Conservation (phyloP, 2,329 filamentous ascomycete genomes). For the Fusarium sp. region DNA sequence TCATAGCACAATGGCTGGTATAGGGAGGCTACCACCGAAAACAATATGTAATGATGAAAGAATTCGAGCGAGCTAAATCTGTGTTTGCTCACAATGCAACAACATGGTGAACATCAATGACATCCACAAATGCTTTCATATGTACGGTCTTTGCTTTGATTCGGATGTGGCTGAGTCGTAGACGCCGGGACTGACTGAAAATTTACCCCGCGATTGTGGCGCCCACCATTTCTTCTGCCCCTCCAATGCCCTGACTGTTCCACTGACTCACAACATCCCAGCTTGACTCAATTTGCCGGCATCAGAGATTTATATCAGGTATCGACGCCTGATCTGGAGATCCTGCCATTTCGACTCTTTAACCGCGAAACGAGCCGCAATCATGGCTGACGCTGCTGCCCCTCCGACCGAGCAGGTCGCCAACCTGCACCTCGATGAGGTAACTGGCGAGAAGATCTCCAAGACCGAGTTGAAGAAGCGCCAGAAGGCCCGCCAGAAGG, state of each 20-base stretch:
- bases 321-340: conserved; percentile 25
- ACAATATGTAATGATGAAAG: conserved; percentile 48
- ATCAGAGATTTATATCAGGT: conserved; percentile 31
- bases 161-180: conserved; percentile 32
- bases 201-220: conserved; percentile 49
- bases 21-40: conserved; percentile 11
- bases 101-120: conserved; percentile 45
- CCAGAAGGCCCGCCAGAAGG: conserved; percentile 88
- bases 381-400: conserved; percentile 50
- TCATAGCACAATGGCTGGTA: conserved; percentile 11
- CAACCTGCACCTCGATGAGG: conserved; percentile 88
- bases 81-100: conserved; percentile 46
- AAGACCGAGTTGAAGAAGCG: conserved; percentile 95
- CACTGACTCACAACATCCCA: conserved; percentile 43
- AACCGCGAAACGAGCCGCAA: conserved; percentile 36
- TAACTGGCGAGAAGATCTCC: conserved; percentile 88
- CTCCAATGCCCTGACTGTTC: conserved; percentile 47
- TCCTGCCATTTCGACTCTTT: conserved; percentile 1
- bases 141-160: neutral
- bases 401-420: conserved; percentile 63
- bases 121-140: neutral
- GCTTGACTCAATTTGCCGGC: conserved; percentile 38
- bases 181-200: conserved; percentile 32
- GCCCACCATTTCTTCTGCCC: conserved; percentile 44
- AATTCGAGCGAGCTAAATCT: conserved; percentile 41